Evolutionary conservation across 1,284 basidiomycete species (phyloP), one percentile per base, ranked within the genome.

Genomic region (Irpex sp.): DNA sequence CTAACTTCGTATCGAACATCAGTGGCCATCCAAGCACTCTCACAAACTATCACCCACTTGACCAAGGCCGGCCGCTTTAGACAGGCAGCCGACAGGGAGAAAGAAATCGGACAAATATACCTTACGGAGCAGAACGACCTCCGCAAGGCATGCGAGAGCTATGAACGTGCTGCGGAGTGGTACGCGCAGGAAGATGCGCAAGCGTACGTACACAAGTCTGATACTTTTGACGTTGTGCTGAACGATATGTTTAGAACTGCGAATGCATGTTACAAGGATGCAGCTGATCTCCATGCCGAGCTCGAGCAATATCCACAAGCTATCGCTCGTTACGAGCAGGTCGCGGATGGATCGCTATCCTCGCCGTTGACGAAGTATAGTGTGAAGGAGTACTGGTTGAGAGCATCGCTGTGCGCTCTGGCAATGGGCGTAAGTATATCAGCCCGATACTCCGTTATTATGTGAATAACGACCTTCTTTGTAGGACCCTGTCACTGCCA

Each of bases 341-440:
- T 99, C 54, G 97, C 96, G 1, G 84, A 92, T 66, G 89, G 93
- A 75, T 94, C 92, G 15, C 79, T 99, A 57, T 81, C 81, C 2
- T 95, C 92, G 59, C 83, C 90, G 17, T 79, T 99, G 69, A 99
- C 97, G n/a, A 95, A 95, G 77, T 99, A 98, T 80, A 95, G 93
- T 67, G 97, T 98, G 69, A 99, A 98, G 79, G 97, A 99, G 72
- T 98, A 97, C 75, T 98, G 95, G 90, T 82, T 99, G 53, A 86
- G 90, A 69, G 86, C 95, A 1, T 88, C 88, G 37, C 78, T 99
- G 31, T 99, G 97, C 74, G 93, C 93, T 47, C 82, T 98, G 61
- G 97, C 95, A 17, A 91, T 93, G 83, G 85, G 84, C 65, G 95
- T 96, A 76, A 70, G 87, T 79, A 13, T 63, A 46, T 55, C 51